These are phyloP conservation scores for Pestalotiopsis sp. DNA, from an alignment of 2,329 filamentous ascomycete species.

Conservation along the genomic window DNA sequence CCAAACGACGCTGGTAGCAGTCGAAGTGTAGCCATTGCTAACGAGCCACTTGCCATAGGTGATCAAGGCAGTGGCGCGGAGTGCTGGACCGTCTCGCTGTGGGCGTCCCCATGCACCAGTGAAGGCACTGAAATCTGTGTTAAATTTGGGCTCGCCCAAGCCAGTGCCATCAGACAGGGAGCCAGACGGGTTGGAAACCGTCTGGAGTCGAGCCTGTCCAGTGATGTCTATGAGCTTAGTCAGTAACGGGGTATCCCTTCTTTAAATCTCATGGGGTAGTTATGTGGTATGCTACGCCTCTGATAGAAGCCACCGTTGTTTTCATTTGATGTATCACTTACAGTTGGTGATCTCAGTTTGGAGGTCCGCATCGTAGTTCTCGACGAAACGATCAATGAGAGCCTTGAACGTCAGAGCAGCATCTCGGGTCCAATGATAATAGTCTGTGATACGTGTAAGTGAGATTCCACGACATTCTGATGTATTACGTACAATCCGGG, in stretches of 20 bases:
- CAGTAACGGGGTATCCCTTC: not conserved
- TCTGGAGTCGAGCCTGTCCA: constrained; percentile 68
- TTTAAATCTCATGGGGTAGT: not conserved
- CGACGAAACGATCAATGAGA: constrained; percentile 66
- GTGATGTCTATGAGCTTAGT: constrained; percentile 47
- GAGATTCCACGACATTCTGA: not conserved
- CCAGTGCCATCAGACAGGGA: constrained; percentile 52
- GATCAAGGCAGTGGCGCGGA: constrained; percentile 74
- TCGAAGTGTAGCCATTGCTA: constrained; percentile 63
- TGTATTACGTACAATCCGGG: constrained; percentile 55
- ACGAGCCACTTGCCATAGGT: constrained; percentile 75
- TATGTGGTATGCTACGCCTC: no score
- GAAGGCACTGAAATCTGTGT: constrained; percentile 65
- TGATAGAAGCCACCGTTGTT: not conserved
- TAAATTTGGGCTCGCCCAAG: constrained; percentile 75
- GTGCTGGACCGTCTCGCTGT: constrained; percentile 77
- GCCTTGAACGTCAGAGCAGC: constrained; percentile 71
- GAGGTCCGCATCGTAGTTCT: constrained; percentile 59
- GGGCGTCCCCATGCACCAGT: constrained; percentile 76
- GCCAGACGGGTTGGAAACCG: constrained; percentile 71
- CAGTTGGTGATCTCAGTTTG: constrained; percentile 67
- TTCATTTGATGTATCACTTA: not conserved
- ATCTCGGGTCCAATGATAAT: constrained; percentile 79
- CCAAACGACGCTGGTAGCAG: constrained; percentile 64
- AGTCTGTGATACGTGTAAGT: constrained; percentile 54